Evolutionary conservation across 2,329 filamentous ascomycete genomes (phyloP).

Genomic region (Gyromitra esculenta): DNA sequence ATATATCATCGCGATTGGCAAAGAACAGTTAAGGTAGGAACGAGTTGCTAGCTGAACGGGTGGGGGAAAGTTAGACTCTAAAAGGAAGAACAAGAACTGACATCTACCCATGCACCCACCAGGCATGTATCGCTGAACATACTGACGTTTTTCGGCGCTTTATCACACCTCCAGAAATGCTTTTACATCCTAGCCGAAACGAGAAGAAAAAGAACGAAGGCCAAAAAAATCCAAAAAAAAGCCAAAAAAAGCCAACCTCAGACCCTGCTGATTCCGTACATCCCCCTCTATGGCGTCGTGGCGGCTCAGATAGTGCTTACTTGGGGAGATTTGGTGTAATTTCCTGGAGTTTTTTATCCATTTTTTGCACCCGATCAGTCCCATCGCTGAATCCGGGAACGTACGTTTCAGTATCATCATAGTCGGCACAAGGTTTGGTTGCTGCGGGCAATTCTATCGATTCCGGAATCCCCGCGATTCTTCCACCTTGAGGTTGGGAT

Average conservation of each 20-base stretch:
- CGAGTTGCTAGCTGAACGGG: neutral
- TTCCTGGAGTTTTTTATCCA: neutral
- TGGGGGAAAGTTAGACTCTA: neutral
- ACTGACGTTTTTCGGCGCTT: neutral
- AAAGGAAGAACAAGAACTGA: neutral
- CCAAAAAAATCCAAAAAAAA: neutral
- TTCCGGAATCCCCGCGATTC: neutral
- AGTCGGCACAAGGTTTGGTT: neutral
- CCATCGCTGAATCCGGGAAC: slow-evolving; percentile 13
- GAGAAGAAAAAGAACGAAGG: slow-evolving; percentile 4
- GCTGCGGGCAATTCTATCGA: neutral
- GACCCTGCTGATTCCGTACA: neutral
- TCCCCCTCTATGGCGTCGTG: neutral
- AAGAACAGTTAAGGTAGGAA: neutral
- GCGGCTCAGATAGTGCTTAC: neutral
- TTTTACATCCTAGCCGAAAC: neutral
- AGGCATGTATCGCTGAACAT: neutral
- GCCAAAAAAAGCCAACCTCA: neutral
- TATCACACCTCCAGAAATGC: neutral
- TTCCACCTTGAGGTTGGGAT: neutral
- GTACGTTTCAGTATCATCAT: neutral
- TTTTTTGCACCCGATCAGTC: neutral
- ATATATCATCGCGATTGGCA: neutral
- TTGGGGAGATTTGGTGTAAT: slow-evolving; percentile 5
- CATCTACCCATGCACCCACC: neutral